phyloP scores from a whole-genome alignment of 2,329 filamentous ascomycete species.

The Alternaria atra region DNA sequence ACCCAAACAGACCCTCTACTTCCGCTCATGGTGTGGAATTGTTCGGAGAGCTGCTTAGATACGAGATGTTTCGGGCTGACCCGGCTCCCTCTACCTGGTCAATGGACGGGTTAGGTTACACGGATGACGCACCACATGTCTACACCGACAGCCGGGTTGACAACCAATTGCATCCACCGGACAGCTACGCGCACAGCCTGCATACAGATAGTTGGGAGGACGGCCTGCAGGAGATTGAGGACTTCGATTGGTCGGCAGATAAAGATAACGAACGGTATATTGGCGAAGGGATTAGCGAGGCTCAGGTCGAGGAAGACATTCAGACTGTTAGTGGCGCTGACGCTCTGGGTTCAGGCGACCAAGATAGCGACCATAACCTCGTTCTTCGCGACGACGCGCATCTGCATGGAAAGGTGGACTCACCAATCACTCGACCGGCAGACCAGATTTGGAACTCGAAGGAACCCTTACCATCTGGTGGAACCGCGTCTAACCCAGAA shows the following conservation, averaged over 20 bases:
- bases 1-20: neutral
- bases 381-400: neutral
- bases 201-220: slow-evolving; percentile 29
- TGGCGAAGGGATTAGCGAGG: neutral
- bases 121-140: neutral
- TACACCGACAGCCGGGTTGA: slow-evolving; percentile 14
- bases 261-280: neutral
- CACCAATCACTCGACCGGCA: neutral
- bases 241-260: slow-evolving; percentile 31
- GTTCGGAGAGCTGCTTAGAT: neutral
- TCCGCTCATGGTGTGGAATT: neutral
- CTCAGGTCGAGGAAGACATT: neutral
- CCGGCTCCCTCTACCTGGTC: neutral
- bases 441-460: fast-evolving
- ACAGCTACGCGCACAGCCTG: slow-evolving; percentile 18
- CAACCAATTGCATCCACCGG: slow-evolving; percentile 8
- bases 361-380: neutral
- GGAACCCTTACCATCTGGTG: neutral
- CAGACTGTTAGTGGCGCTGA: neutral
- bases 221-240: slow-evolving; percentile 31
- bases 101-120: slow-evolving; percentile 12
- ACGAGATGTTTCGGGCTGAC: neutral
- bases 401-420: neutral
- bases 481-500: neutral
- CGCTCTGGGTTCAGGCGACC: neutral